Evolutionary conservation across 179 eudicot genomes (phyloP), one percentile per base, ranked within the genome.

Genomic region (Spinacia oleracea): DNA sequence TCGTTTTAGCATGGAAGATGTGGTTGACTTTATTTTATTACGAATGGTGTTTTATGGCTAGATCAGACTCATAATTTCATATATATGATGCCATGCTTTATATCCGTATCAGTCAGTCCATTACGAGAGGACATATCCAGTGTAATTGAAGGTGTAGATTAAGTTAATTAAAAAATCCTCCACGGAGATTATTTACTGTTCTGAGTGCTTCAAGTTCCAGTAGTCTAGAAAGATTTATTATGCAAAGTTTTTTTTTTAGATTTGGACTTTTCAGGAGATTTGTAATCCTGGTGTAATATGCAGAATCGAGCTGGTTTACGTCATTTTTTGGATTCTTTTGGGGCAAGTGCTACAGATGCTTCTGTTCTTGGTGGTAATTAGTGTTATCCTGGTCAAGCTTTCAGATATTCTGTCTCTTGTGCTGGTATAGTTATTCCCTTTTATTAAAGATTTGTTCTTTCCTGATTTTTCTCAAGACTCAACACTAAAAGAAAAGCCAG

Each of bases 241-340:
- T n/a, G n/a, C n/a, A n/a, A n/a, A n/a, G n/a, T n/a, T 1, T 45
- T 23, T 10, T 2, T 67, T 4, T 11, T 10, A 40, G 40, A 2
- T 0, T 69, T 32, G 11, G 34, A 20, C 51, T 0, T 43, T 48
- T 43, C 16, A 63, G 34, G 79, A 64, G 46, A 25, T 16, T 18
- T 69, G 10, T 59, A 32, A 35, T 50, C 40, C 65, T 75, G 31
- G 27, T 71, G 15, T 46, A 6, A 66, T 72, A 81, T 86, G 83
- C 91, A 96, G 99, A 96, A 96, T 77, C 90, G 99, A 25, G 99
- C 97, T 79, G 99, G 99, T 64, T 82, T 96, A 80, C 97, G 97
- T 45, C 98, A 96, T 80, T 93, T 96, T 85, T 79, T 96, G 84
- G 99, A 96, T 82, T 96, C 99, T 25, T 96, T 96, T 85, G 97